Base-by-base conservation (phyloP, 805 yeast genomes). In the Zygoascus bituminiphila region DNA sequence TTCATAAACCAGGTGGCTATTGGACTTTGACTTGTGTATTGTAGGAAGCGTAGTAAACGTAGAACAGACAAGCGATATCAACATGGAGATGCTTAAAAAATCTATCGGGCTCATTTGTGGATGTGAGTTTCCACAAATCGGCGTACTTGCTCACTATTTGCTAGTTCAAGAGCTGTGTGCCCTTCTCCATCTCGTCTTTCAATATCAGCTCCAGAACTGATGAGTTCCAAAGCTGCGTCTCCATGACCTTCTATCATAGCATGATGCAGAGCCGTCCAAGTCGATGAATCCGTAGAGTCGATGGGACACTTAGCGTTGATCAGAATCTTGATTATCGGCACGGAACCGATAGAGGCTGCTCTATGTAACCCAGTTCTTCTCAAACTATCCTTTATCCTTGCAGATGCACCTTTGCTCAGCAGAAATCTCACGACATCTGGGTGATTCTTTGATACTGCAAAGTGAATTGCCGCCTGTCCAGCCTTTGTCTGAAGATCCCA, bases 211-310 rank as follows among this genome's bases (percentile, higher is more conserved):
- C 91, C 91, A 4, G 73, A 68, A 46, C 59, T 71, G 1, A 81
- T 79, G 42, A 89, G 66, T 29, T 69, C 58, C 1, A 79, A 70
- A 0, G 85, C 95, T 9, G 78, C 77, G 50, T 85, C 95, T 1
- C 83, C 88, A 57, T 81, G 82, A 0, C 96, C 96, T 64, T 89
- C 98, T 0, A 95, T 88, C 48, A 84, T 66, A 0, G 97, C 96
- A 64, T 87, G 95, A 62, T 87, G 95, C 51, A 91, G 62, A 1
- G 96, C 81, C 0, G 95, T 84, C 88, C 93, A 87, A 0, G 95
- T 93, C 46, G 74, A 73, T 10, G 43, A 6, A 60, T 89, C 97
- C 35, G 76, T 75, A 2, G 81, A 72, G 57, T 88, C 84, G 20
- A 88, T 62, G 7, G 85, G 84, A 0, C 82, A 77, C 42, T 75